phyloP scores from a whole-genome alignment of 805 yeast genomes.

The Monosporozyma unispora region DNA sequence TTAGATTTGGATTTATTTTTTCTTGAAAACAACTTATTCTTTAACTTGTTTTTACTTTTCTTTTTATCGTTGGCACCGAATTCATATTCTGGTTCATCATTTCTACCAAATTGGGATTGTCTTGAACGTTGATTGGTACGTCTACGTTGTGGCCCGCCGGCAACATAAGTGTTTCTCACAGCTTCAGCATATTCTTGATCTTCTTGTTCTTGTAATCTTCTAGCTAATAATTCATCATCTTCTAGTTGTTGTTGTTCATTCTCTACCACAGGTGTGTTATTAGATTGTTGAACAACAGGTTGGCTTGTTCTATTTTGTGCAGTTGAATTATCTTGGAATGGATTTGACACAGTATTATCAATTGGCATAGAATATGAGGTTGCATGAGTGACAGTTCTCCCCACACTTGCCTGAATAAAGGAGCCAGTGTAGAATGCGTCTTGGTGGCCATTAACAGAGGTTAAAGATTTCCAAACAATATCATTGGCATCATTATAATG shows the following conservation, averaged over 20 bases:
- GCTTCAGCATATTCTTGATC: conserved; percentile 42
- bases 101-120: background rate
- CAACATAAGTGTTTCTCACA: conserved; percentile 32
- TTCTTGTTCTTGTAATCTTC: conserved; percentile 45
- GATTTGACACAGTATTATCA: conserved; percentile 11
- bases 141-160: conserved; percentile 3
- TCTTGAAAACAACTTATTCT: background rate
- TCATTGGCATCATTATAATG: conserved; percentile 42
- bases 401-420: conserved; percentile 38
- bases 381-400: background rate
- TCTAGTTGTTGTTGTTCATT: conserved; percentile 13
- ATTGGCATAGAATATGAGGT: conserved; percentile 2
- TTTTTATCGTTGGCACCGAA: background rate
- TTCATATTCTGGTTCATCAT: conserved; percentile 2
- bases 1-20: background rate
- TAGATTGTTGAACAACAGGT: background rate
- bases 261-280: background rate
- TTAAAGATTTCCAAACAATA: conserved; percentile 79
- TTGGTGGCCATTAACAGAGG: conserved; percentile 56
- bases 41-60: conserved; percentile 4
- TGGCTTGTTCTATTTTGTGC: background rate
- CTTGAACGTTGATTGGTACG: background rate
- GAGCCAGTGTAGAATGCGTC: conserved; percentile 63
- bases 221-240: conserved; percentile 38
- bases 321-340: conserved; percentile 16